A percentile compares a stretch with the other conserved stretches of the same genome.
Evolutionary conservation across 169 alveolate species (phyloP).

Genomic region (Plasmodium gonderi): DNA sequence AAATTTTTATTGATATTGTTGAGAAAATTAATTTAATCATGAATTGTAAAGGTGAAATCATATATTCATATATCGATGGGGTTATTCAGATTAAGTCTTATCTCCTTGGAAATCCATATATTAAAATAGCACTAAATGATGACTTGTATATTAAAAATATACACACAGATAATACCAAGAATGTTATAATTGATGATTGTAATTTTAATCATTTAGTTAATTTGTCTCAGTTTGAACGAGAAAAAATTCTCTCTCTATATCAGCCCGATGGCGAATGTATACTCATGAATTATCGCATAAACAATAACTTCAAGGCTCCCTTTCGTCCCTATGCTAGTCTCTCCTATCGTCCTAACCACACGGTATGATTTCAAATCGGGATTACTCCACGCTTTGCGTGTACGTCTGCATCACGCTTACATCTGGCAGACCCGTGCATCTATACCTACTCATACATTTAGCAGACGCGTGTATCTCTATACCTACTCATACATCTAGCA

Average conservation of each 20-base stretch:
- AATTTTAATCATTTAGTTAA: constrained; percentile 93
- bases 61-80: constrained; percentile 94
- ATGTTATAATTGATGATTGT: constrained; percentile 86
- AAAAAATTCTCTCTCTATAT: constrained; percentile 88
- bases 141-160: constrained; percentile 77
- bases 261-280: constrained; percentile 98
- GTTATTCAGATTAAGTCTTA: constrained; percentile 92
- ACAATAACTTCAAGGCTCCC: constrained; percentile 84
- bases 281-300: constrained; percentile 95
- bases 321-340: constrained; percentile 79
- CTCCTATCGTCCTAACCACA: constrained; percentile 19
- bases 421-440: too few relatives aligned
- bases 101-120: constrained; percentile 90
- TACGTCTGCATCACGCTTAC: too few relatives aligned
- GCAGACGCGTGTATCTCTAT: too few relatives aligned
- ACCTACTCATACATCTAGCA: too few relatives aligned
- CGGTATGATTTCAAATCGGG: constrained; percentile 63
- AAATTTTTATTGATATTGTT: constrained; percentile 80
- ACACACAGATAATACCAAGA: constrained; percentile 46
- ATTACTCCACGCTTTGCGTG: too few relatives aligned
- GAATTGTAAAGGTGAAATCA: constrained; percentile 90
- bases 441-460: too few relatives aligned
- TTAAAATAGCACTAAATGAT: constrained; percentile 91
- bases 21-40: constrained; percentile 87
- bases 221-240: constrained; percentile 85